These are phyloP conservation scores for Mortierella sp. DNA, from an alignment of 371 early-diverging fungal genomes.

Conservation along the genomic window DNA sequence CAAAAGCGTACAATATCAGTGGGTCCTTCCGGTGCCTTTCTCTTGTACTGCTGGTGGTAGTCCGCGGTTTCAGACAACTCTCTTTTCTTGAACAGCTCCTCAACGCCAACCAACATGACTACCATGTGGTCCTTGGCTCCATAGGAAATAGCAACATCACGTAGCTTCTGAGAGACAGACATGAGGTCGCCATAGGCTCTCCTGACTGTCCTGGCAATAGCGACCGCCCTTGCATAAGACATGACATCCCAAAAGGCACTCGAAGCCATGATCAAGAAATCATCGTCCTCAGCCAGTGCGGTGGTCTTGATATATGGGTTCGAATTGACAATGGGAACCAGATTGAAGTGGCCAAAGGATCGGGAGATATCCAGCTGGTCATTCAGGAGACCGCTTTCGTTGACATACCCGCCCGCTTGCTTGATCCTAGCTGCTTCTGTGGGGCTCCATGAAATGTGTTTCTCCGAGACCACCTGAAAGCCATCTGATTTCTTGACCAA, in stretches of 20 bases:
- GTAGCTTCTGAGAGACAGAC: slow-evolving; percentile 85
- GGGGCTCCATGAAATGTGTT: slow-evolving; percentile 77
- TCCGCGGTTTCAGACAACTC: slow-evolving; percentile 13
- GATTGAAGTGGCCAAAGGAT: slow-evolving; percentile 87
- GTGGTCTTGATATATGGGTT: slow-evolving; percentile 83
- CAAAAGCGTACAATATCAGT: too few species aligned
- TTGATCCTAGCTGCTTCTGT: slow-evolving; percentile 85
- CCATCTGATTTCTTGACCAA: slow-evolving; percentile 80
- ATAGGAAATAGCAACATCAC: slow-evolving; percentile 90
- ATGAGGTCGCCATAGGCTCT: slow-evolving; percentile 71
- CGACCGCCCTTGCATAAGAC: slow-evolving; percentile 84
- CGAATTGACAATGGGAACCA: slow-evolving; percentile 86
- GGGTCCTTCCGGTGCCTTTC: slow-evolving; percentile 57
- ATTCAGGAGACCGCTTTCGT: slow-evolving; percentile 78
- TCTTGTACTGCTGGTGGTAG: slow-evolving; percentile 33
- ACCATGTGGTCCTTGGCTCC: slow-evolving; percentile 82
- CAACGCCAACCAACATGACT: slow-evolving; percentile 88
- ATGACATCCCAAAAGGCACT: slow-evolving; percentile 87
- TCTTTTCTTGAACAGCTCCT: slow-evolving; percentile 69
- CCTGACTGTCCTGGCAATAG: slow-evolving; percentile 82
- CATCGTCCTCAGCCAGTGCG: slow-evolving; percentile 84
- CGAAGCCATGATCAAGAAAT: slow-evolving; percentile 90
- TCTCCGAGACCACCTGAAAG: slow-evolving; percentile 78
- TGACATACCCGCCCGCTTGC: slow-evolving; percentile 84
- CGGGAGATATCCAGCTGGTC: slow-evolving; percentile 82